Evolutionary conservation across 2,329 filamentous ascomycete genomes (phyloP).

Genomic region (Fusarium mundagurra): DNA sequence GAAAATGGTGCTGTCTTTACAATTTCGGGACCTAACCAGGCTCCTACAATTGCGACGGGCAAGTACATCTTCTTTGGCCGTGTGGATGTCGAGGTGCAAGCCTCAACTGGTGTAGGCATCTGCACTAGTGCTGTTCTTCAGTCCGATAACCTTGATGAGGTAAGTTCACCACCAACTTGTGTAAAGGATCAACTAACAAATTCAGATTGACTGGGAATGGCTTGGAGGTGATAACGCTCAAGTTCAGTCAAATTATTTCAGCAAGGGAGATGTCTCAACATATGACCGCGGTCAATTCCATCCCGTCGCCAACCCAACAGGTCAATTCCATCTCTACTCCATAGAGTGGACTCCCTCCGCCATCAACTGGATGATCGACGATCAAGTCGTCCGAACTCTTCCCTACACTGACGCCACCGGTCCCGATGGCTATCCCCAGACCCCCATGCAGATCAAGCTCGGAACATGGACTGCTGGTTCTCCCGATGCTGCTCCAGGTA

Average conservation of each 20-base stretch:
- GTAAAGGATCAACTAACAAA: background rate
- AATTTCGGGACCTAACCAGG: slow-evolving; percentile 66
- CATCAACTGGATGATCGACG: slow-evolving; percentile 74
- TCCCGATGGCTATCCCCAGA: slow-evolving; percentile 59
- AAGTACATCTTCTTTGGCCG: slow-evolving; percentile 90
- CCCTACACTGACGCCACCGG: slow-evolving; percentile 62
- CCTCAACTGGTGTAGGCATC: slow-evolving; percentile 77
- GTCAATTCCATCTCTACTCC: slow-evolving; percentile 69
- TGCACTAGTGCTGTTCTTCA: slow-evolving; percentile 81
- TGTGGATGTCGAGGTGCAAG: slow-evolving; percentile 75
- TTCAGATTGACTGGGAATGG: slow-evolving; percentile 84
- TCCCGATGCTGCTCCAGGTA: slow-evolving; percentile 70
- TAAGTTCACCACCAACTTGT: background rate
- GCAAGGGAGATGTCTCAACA: slow-evolving; percentile 73
- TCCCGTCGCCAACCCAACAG: slow-evolving; percentile 60
- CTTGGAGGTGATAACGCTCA: slow-evolving; percentile 73
- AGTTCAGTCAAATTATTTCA: slow-evolving; percentile 86
- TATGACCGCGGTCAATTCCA: slow-evolving; percentile 71
- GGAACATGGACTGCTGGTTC: slow-evolving; percentile 73
- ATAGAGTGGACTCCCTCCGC: slow-evolving; percentile 73
- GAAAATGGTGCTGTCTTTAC: slow-evolving; percentile 53
- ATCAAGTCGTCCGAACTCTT: slow-evolving; percentile 67
- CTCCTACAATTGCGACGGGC: slow-evolving; percentile 71
- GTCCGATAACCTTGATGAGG: slow-evolving; percentile 76
- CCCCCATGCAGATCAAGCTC: slow-evolving; percentile 75